phyloP scores from a whole-genome alignment of 805 yeast species.

The Kuraishia cidri region DNA sequence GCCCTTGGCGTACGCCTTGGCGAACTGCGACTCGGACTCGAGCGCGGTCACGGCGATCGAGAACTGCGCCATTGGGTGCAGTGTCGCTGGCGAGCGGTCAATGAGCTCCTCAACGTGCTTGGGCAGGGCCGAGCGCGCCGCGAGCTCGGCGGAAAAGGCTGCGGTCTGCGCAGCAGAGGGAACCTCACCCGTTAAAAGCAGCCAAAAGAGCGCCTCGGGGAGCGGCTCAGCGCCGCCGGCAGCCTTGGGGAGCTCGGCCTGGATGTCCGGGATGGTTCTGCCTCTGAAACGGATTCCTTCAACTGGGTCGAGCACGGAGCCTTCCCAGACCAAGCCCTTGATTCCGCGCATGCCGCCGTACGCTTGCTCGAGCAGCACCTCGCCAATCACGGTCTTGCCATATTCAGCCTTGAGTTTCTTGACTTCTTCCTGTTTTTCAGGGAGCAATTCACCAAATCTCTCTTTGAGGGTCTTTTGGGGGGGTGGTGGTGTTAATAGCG shows the following conservation, averaged over 20 bases:
- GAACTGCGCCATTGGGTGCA: conserved; percentile 89
- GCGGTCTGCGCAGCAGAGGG: conserved; percentile 67
- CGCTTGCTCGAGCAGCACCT: conserved; percentile 69
- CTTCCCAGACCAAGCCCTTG: conserved; percentile 83
- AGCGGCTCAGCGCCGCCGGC: conserved; percentile 55
- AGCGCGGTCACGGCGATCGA: conserved; percentile 76
- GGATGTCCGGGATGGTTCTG: conserved; percentile 72
- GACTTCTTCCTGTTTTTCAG: conserved; percentile 87
- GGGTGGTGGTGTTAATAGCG: background rate
- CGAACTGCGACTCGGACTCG: conserved; percentile 75
- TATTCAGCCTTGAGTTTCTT: conserved; percentile 83
- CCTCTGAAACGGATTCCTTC: conserved; percentile 88
- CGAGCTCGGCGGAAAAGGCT: conserved; percentile 67
- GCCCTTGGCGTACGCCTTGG: conserved; percentile 81
- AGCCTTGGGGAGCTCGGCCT: conserved; percentile 65
- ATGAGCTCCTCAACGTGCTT: conserved; percentile 66
- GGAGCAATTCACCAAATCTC: conserved; percentile 87
- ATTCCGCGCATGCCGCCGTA: conserved; percentile 92
- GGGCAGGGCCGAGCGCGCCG: conserved; percentile 72
- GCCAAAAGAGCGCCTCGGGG: conserved; percentile 82
- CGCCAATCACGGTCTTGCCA: conserved; percentile 79
- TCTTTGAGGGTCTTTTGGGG: conserved; percentile 75
- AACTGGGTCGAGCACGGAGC: conserved; percentile 74
- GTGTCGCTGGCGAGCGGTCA: conserved; percentile 64
- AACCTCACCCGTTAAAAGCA: conserved; percentile 73